phyloP scores from a whole-genome alignment of 2,329 filamentous ascomycete genomes.

The Pseudogymnoascus destructans region DNA sequence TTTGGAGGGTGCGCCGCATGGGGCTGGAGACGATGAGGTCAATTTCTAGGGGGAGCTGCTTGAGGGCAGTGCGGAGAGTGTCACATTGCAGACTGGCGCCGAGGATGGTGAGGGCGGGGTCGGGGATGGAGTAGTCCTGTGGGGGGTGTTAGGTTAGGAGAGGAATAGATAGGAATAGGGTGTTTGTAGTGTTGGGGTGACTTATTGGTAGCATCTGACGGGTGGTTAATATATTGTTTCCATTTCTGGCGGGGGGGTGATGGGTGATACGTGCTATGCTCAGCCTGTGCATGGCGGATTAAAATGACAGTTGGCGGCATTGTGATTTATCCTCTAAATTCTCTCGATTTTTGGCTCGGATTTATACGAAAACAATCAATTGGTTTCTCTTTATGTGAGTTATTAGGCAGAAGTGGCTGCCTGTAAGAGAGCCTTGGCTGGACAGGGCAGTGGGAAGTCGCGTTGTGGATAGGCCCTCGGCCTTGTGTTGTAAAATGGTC shows the following conservation, averaged over 20 bases:
- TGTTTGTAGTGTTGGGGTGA: conserved; percentile 14
- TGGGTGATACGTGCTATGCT: conserved; percentile 27
- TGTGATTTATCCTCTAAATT: background rate
- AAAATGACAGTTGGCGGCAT: conserved; percentile 32
- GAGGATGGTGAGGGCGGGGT: conserved; percentile 17
- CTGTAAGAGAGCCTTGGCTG: no score
- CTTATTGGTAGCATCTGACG: conserved; percentile 24
- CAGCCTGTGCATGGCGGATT: conserved; percentile 31
- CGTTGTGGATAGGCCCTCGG: no score
- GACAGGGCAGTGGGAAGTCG: no score
- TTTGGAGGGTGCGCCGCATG: conserved; percentile 24
- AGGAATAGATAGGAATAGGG: background rate
- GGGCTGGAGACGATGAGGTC: conserved; percentile 26
- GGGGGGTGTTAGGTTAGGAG: conserved; percentile 15
- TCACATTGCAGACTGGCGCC: conserved; percentile 19
- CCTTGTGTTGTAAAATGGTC: no score
- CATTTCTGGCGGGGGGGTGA: background rate
- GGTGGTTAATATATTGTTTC: conserved; percentile 10
- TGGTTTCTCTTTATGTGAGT: background rate
- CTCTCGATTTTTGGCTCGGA: background rate
- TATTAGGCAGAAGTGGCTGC: background rate
- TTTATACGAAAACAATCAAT: background rate
- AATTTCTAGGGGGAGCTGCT: conserved; percentile 21
- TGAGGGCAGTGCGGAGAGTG: conserved; percentile 17
- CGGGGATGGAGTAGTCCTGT: conserved; percentile 18